These are phyloP conservation scores for Aphanomyces astaci DNA, from an alignment of 352 stramenopile species.

Conservation along the genomic window DNA sequence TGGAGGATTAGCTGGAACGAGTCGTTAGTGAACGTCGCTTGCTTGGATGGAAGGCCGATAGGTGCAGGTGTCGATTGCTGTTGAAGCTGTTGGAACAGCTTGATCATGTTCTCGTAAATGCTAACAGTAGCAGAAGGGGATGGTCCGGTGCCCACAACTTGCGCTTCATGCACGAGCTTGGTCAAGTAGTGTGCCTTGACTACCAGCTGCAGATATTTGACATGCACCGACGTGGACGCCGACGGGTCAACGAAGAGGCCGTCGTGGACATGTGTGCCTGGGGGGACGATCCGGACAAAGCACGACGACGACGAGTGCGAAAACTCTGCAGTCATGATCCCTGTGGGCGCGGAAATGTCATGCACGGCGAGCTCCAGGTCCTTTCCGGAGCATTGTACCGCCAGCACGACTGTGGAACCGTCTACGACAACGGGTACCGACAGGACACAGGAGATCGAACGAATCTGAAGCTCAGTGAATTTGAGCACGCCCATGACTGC, in stretches of 20 bases:
- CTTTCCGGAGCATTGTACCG: background rate
- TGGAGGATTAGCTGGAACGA: background rate
- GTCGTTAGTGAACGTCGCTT: background rate
- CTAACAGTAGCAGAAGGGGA: background rate
- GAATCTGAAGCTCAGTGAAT: conserved; percentile 4
- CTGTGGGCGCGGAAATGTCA: conserved; percentile 4
- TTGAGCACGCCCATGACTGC: conserved; percentile 1
- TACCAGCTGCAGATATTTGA: background rate
- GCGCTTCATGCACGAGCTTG: background rate
- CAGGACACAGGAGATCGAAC: background rate
- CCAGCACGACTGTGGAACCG: background rate
- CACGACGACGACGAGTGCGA: background rate
- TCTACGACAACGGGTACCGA: background rate
- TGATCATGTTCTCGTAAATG: background rate
- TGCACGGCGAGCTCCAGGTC: conserved; percentile 1
- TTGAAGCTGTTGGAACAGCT: background rate
- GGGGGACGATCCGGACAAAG: background rate
- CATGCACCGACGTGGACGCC: background rate
- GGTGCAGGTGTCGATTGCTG: background rate
- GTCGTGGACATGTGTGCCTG: background rate
- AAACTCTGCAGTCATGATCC: background rate
- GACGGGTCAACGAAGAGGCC: background rate
- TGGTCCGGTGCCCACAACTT: background rate
- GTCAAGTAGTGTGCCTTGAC: conserved; percentile 9
- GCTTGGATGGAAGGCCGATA: background rate